Base-by-base conservation (phyloP, 257 asterid species). In the Solanum chilense region DNA sequence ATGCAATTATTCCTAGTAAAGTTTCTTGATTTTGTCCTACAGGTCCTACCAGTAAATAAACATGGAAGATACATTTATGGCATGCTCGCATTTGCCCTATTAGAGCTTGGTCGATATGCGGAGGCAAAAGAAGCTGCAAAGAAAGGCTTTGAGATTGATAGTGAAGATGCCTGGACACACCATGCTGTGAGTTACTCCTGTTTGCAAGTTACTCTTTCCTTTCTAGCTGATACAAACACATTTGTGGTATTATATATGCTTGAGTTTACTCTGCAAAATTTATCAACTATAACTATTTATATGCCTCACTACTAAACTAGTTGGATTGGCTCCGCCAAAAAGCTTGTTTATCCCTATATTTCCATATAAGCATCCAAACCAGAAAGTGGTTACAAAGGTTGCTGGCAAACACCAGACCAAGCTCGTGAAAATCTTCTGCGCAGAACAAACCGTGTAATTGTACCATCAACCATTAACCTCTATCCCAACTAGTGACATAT, bases 151-250 rank as follows among this genome's bases (percentile, higher is more conserved):
- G 96, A 94, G 89, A 96, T 95, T 90, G 90, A 92, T 87, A 90
- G 90, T 84, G 91, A 92, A 33, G 99, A 97, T 90, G 80, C 98
- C n/a, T 97, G 99, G 99, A 89, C 95, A 49, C 99, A 97, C 82
- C 99, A 97, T 90, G 98, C 98, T 3, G 99, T 96, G 90, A 94
- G 93, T 88, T 90, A 86, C 90, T 52, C 89, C 62, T 73, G 62
- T 35, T 86, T 86, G 88, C 68, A 4, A 12, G 6, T 86, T 82
- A 75, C 87, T 85, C 7, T 71, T 74, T 44, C 20, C 70, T 71
- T 85, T 33, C 27, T 44, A 52, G 69, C 88, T 73, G 33, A 8
- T 41, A 42, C 82, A 85, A 25, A 13, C 42, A 75, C 58, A 69
- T 45, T 3, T 42, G 60, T 52, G 4, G 52, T n/a, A 42, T 76